These are phyloP conservation scores for Globisporangium echinulatum DNA, from an alignment of 352 stramenopile species.

Conservation along the genomic window DNA sequence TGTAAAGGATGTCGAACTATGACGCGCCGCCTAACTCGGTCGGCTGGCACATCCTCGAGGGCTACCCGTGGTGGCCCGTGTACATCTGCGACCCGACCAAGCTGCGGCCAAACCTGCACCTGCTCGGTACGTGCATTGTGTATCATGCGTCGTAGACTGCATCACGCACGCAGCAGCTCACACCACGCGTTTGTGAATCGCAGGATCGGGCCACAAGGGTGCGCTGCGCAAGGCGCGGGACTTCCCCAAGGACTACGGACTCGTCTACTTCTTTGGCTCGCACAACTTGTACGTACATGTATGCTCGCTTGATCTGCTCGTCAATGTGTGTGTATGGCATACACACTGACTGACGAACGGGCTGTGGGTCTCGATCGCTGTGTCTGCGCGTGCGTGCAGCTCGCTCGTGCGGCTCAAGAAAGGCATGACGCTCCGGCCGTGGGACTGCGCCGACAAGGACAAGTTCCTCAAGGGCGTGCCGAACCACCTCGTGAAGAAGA, in stretches of 20 bases:
- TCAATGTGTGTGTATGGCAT: neutral
- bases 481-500: constrained; percentile 68
- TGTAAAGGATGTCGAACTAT: constrained; percentile 6
- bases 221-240: constrained; percentile 72
- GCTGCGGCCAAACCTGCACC: constrained; percentile 56
- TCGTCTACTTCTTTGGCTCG: constrained; percentile 85
- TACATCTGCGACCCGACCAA: constrained; percentile 79
- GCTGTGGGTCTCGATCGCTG: neutral
- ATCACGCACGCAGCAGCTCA: neutral
- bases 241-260: constrained; percentile 58
- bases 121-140: constrained; percentile 30
- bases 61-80: constrained; percentile 82
- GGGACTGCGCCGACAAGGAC: constrained; percentile 70
- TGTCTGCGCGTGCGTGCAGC: constrained; percentile 19
- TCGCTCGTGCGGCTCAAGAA: constrained; percentile 59
- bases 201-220: constrained; percentile 50
- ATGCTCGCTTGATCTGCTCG: neutral
- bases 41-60: constrained; percentile 82
- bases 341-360: no score
- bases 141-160: constrained; percentile 1
- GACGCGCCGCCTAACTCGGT: constrained; percentile 49
- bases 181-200: neutral
- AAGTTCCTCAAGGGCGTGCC: constrained; percentile 62
- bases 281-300: constrained; percentile 63
- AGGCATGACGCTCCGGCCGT: constrained; percentile 51